Evolutionary conservation across 495 filamentous ascomycete genomes (phyloP).

Genomic region (Penicillium subrubescens): DNA sequence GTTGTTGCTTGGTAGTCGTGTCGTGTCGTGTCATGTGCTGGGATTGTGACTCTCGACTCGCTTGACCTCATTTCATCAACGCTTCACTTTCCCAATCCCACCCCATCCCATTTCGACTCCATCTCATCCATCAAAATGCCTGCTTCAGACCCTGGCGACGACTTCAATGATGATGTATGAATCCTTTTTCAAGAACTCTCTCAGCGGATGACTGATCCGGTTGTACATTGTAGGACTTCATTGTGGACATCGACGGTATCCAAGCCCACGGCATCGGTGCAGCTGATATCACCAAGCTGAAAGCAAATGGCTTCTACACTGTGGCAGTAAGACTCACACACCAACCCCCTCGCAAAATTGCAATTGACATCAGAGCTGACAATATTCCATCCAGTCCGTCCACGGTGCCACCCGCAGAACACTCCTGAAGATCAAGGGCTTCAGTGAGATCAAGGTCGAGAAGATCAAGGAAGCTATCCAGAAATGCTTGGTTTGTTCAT

Average conservation of each 20-base stretch:
- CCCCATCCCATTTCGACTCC: not conserved
- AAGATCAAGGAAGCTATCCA: constrained; percentile 77
- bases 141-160: constrained; percentile 53
- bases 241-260: constrained; percentile 74
- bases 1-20: not conserved
- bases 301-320: constrained; percentile 69
- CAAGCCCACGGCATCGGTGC: constrained; percentile 75
- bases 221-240: constrained; percentile 47
- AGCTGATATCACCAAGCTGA: constrained; percentile 75
- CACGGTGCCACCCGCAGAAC: constrained; percentile 65
- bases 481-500: constrained; percentile 61
- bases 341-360: not conserved
- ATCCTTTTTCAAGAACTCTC: not conserved
- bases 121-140: constrained; percentile 40
- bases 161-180: constrained; percentile 57
- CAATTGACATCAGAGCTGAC: constrained; percentile 5
- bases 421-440: constrained; percentile 75
- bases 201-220: not conserved
- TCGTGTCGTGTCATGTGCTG: not conserved
- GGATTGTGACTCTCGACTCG: not conserved
- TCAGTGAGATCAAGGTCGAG: constrained; percentile 80
- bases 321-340: constrained; percentile 54
- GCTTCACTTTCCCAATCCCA: not conserved
- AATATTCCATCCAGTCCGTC: constrained; percentile 52
- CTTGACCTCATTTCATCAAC: not conserved